Evolutionary conservation across 371 early-diverging fungal genomes (phyloP).

Genomic region (Zychaea mexicana): DNA sequence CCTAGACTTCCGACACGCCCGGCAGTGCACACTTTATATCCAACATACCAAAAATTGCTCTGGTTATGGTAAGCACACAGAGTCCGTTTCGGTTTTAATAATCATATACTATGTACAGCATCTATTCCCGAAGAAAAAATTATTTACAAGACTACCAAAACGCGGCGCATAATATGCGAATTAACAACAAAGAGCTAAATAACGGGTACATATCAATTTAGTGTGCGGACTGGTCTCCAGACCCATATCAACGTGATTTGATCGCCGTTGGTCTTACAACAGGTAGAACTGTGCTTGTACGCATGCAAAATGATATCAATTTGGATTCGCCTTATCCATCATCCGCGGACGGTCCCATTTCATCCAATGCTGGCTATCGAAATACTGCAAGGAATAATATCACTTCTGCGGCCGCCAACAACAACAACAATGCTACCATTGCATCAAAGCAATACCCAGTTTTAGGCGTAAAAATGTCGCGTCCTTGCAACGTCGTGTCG

Average conservation of each 20-base stretch:
- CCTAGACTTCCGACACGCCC: slow-evolving; percentile 52
- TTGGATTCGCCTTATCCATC: slow-evolving; percentile 23
- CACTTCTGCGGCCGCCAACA: not conserved
- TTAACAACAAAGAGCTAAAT: not conserved
- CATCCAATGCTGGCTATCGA: slow-evolving; percentile 3
- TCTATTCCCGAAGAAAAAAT: too few species aligned
- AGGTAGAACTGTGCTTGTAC: slow-evolving; percentile 65
- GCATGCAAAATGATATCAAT: slow-evolving; percentile 52
- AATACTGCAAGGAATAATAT: not conserved
- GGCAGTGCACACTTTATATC: slow-evolving; percentile 57
- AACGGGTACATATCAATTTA: too few species aligned
- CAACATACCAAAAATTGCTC: slow-evolving; percentile 60
- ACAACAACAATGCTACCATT: slow-evolving; percentile 7
- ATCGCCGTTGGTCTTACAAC: slow-evolving; percentile 75
- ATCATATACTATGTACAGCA: too few species aligned
- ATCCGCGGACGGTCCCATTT: slow-evolving; percentile 17
- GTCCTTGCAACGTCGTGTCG: slow-evolving; percentile 75
- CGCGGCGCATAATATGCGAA: not conserved
- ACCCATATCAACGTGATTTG: slow-evolving; percentile 62
- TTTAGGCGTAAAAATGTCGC: slow-evolving; percentile 57
- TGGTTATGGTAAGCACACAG: slow-evolving; percentile 61
- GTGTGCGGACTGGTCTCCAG: slow-evolving; percentile 82
- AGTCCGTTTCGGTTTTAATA: too few species aligned
- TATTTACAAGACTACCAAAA: not conserved
- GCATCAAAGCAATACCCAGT: slow-evolving; percentile 46